Evolutionary conservation across 2,329 filamentous ascomycete genomes (phyloP), one percentile per base, ranked within the genome.

Genomic region (Hysterium pulicare): DNA sequence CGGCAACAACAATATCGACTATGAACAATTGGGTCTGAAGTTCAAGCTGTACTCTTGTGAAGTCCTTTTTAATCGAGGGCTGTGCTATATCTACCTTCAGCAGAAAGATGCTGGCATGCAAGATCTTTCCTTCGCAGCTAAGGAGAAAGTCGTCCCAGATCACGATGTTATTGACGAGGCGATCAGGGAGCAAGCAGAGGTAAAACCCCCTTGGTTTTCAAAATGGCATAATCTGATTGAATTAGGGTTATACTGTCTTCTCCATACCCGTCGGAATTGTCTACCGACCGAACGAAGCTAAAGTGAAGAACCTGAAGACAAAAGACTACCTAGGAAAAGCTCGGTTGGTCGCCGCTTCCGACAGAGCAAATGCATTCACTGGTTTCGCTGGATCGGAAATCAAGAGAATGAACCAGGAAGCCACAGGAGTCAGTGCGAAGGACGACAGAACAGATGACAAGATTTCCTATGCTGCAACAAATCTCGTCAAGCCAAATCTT

Each of bases 91-190:
- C 59, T 97, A 97, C 63, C 77, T 97, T 22, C 87, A 95, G 62
- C 89, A 97, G 68, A 87, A 86, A 67, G 88, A 94, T 10, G 82
- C 86, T 1, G 93, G 93, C 54, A 81, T 98, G 78, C 85, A 93
- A 66, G 93, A 98, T 72, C 74, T 98, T 57, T 78, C 81, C 16
- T 97, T 86, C 62, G 93, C 93, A 0, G 87, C 88, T 20, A 93
- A 95, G 68, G 93, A 97, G 69, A 97, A 97, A 73, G 87, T 93
- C 36, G 90, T 95, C 1, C 85, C 91, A 41, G 91, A 97, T 57
- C 93, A 98, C 71, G 88, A 95, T 64, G 93, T 98, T 50, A 98
- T 98, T 53, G 90, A 98, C 59, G 93, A 98, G 68, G 93, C 93
- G 4, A 97, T 98, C 53, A 76, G 81, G 41, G 93, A 97, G 65